Conservation (phyloP, 164 flowering plant species). For the Vitis rotundifolia region DNA sequence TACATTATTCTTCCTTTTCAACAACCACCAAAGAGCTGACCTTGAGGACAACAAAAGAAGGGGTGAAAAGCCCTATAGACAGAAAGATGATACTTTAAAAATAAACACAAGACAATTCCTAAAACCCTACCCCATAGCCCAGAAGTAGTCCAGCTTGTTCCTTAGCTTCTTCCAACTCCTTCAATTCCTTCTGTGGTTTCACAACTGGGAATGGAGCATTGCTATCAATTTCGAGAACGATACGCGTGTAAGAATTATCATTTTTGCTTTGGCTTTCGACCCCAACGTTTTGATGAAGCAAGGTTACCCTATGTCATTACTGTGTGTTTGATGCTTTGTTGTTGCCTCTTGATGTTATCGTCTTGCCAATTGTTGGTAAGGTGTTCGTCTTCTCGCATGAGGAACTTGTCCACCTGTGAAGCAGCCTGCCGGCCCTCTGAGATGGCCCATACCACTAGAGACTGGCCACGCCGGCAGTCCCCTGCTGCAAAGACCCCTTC, state of each 20-base stretch:
- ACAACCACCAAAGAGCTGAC: slow-evolving; percentile 5
- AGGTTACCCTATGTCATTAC: slow-evolving; percentile 37
- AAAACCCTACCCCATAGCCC: not conserved
- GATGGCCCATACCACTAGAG: slow-evolving; percentile 98
- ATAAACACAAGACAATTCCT: not conserved
- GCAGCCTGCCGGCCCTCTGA: slow-evolving; percentile 95
- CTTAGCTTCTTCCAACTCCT: not conserved
- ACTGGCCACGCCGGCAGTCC: slow-evolving; percentile 95
- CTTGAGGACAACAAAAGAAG: not conserved
- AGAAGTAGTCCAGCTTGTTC: no score
- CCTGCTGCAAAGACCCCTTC: slow-evolving; percentile 98
- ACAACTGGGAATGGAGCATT: no score
- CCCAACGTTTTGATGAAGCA: no score
- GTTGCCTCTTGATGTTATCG: slow-evolving; percentile 22
- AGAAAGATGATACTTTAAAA: not conserved
- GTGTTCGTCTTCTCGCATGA: slow-evolving; percentile 36
- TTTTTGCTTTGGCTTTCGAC: no score
- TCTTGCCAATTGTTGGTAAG: slow-evolving; percentile 9
- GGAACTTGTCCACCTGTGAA: slow-evolving; percentile 76
- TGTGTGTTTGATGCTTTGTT: slow-evolving; percentile 42
- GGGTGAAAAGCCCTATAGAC: slow-evolving; percentile 5
- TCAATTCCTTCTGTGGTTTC: no score
- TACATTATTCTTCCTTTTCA: slow-evolving; percentile 27
- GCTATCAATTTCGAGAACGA: no score
- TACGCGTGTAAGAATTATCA: no score